Conservation (phyloP, 2,329 filamentous ascomycete genomes). For the Diaporthe capsici region DNA sequence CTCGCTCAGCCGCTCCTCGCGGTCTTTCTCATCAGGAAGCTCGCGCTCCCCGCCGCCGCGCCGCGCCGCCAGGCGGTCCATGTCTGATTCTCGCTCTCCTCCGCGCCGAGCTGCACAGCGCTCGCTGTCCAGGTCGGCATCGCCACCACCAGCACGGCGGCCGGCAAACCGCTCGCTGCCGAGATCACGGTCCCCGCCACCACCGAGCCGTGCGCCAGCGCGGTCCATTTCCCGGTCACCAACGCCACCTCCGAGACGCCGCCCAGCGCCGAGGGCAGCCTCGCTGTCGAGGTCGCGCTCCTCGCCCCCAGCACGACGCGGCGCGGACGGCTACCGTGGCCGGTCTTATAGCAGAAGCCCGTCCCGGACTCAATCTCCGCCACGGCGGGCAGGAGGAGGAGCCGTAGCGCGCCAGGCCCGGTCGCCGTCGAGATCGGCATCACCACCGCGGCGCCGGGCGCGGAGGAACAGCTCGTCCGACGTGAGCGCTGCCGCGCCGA, state of each 20-base stretch:
- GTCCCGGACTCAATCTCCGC: constrained; percentile 32
- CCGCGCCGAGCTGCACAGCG: constrained; percentile 35
- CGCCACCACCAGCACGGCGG: constrained; percentile 33
- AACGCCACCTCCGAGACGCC: constrained; percentile 33
- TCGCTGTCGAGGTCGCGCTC: constrained; percentile 35
- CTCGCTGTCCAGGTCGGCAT: constrained; percentile 33
- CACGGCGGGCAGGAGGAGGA: constrained; percentile 11
- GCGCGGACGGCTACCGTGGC: constrained; percentile 32
- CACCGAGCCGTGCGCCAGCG: neutral
- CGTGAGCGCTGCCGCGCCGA: constrained; percentile 26
- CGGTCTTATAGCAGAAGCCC: constrained; percentile 37
- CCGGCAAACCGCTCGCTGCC: constrained; percentile 23
- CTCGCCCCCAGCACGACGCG: constrained; percentile 33
- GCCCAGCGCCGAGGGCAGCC: constrained; percentile 18
- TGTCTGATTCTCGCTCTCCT: constrained; percentile 38
- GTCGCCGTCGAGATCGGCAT: constrained; percentile 30
- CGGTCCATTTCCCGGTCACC: constrained; percentile 37
- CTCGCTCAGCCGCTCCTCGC: constrained; percentile 39
- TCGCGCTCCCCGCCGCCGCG: constrained; percentile 39
- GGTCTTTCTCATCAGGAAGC: constrained; percentile 39
- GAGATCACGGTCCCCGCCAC: constrained; percentile 34
- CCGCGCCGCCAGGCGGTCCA: constrained; percentile 27
- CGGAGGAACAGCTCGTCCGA: constrained; percentile 36
- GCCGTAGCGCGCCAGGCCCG: constrained; percentile 21
- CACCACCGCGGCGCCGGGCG: constrained; percentile 33